These are phyloP conservation scores for Phytophthora fragariaefolia DNA, from an alignment of 352 stramenopile species.

Conservation along the genomic window DNA sequence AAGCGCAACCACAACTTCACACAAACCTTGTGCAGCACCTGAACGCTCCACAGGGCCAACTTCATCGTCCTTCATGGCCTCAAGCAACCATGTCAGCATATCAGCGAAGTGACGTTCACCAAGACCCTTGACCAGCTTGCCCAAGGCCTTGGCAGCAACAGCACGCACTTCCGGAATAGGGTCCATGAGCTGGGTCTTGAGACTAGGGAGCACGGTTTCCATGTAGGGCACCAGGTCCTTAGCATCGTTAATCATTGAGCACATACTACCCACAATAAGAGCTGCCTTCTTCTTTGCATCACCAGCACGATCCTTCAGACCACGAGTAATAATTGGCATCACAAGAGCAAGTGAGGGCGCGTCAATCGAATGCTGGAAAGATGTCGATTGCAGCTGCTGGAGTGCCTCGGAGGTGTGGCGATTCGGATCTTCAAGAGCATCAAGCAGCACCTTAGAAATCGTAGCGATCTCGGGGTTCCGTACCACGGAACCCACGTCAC, in stretches of 20 bases:
- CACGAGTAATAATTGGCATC: slow-evolving; percentile 98
- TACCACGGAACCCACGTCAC: slow-evolving; percentile 98
- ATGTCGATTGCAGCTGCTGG: slow-evolving; percentile 97
- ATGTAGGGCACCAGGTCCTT: slow-evolving; percentile 99
- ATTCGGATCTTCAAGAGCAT: slow-evolving; percentile 96
- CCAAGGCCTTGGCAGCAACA: slow-evolving; percentile 95
- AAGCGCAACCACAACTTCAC: slow-evolving; percentile 93
- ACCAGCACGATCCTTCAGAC: slow-evolving; percentile 96
- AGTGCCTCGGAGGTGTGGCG: slow-evolving; percentile 93
- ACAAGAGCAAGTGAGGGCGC: slow-evolving; percentile 99
- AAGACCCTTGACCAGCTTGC: slow-evolving; percentile 95
- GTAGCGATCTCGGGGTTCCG: slow-evolving; percentile 99
- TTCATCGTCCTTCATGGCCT: slow-evolving; percentile 94
- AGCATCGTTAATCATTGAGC: slow-evolving; percentile 98
- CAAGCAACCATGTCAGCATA: slow-evolving; percentile 97
- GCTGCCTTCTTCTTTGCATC: slow-evolving; percentile 99
- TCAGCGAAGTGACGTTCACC: slow-evolving; percentile 96
- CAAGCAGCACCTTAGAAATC: slow-evolving; percentile 94
- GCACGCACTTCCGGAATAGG: slow-evolving; percentile 95
- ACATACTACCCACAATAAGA: slow-evolving; percentile 99
- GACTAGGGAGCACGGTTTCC: slow-evolving; percentile 95
- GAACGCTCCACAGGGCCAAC: slow-evolving; percentile 96
- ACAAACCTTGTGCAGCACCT: slow-evolving; percentile 98
- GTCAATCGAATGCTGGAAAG: slow-evolving; percentile 99
- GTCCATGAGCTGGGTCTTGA: slow-evolving; percentile 95